Evolutionary conservation across 305 asterid genomes (phyloP), one percentile per base, ranked within the genome.

Genomic region (Solanum hybrid): DNA sequence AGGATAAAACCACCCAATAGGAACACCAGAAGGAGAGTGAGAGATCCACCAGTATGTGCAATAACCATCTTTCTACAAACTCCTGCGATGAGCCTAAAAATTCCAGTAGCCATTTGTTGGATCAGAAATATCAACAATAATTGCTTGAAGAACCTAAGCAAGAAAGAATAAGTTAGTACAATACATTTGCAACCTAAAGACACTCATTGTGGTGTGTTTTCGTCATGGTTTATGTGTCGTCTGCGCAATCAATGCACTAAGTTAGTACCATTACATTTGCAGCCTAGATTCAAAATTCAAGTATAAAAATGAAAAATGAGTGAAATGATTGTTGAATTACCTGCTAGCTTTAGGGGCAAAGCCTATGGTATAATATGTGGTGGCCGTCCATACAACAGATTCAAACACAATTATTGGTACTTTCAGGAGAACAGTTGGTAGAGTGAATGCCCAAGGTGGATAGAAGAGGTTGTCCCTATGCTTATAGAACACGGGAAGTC

Each of bases 21-120:
- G 89, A 96, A 96, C 79, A 96, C 92, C 74, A 96, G 92, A 29
- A 95, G 91, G 18, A 96, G 96, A n/a, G 93, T 91, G 8, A 97
- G 94, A 84, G 98, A 93, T 78, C 99, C 98, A 69, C 99, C 99
- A 0, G 97, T 96, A 91, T 95, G 95, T 6, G 99, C 97, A 28
- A 97, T 93, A 31, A 95, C 94, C 99, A 96, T 96, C 3, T 98
- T 97, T 92, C 98, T 93, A 88, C 99, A 96, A 29, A 95, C 61
- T 80, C 95, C 97, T 16, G 98, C 97, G 12, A 93, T 96, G 64
- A 96, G 93, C 91, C 98, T 93, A 87, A 95, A 95, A 36, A 96
- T 79, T 87, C 96, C 98, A 0, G 97, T 95, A n/a, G 99, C 99
- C 99, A 96, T 97, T 88, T 96, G 99, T 90, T 97, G 99, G 91